Conservation (phyloP, 371 early-diverging fungal species). For the Mortierella sp. region DNA sequence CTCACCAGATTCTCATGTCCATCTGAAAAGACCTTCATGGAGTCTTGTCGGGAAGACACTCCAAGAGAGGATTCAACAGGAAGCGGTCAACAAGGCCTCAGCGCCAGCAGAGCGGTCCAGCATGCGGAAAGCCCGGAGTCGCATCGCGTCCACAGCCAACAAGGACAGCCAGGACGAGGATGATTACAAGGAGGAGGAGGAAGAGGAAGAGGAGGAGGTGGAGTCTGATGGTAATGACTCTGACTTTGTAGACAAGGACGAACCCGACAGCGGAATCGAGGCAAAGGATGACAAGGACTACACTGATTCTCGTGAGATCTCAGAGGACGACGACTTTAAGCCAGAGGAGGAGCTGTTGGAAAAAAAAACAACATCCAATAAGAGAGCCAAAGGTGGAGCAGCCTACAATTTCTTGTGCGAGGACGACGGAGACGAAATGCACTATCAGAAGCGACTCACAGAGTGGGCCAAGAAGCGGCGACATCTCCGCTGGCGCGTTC, state of each 20-base stretch:
- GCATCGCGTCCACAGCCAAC: slow-evolving; percentile 23
- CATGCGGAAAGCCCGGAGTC: slow-evolving; percentile 42
- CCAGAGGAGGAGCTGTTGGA: slow-evolving; percentile 18
- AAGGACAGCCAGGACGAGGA: slow-evolving; percentile 24
- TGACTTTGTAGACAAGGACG: slow-evolving; percentile 27
- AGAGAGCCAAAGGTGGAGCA: slow-evolving; percentile 29
- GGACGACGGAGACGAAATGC: slow-evolving; percentile 75
- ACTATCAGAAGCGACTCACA: slow-evolving; percentile 67
- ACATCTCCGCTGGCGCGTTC: slow-evolving; percentile 59
- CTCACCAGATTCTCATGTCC: slow-evolving; percentile 28
- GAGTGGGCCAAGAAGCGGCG: slow-evolving; percentile 70
- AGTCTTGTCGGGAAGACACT: slow-evolving; percentile 30
- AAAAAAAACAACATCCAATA: slow-evolving; percentile 19
- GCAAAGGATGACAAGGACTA: slow-evolving; percentile 33
- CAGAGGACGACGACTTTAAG: slow-evolving; percentile 42
- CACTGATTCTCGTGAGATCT: slow-evolving; percentile 23
- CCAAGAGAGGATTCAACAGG: slow-evolving; percentile 3
- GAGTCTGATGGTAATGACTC: slow-evolving; percentile 22
- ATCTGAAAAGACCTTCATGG: slow-evolving; percentile 50
- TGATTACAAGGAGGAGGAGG: slow-evolving; percentile 24
- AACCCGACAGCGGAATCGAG: slow-evolving; percentile 13
- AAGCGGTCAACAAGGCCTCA: not conserved
- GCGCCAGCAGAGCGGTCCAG: slow-evolving; percentile 35
- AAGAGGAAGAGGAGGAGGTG: slow-evolving; percentile 22
- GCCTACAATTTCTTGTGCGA: slow-evolving; percentile 58